Conservation (phyloP, 2,329 filamentous ascomycete genomes). For the Cephalotrichum gorgonifer region DNA sequence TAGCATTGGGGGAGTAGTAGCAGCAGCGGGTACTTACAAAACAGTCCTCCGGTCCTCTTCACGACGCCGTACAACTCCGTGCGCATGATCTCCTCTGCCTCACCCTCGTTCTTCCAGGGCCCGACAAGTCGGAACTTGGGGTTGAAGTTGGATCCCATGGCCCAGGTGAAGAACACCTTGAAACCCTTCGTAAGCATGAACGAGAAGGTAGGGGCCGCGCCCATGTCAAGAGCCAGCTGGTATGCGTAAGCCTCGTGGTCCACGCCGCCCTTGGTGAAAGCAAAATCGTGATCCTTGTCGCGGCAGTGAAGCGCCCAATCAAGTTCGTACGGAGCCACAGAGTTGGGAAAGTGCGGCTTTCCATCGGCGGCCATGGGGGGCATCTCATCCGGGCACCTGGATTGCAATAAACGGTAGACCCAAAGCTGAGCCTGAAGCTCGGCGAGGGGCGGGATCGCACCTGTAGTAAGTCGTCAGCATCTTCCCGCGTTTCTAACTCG, state of each 20-base stretch:
- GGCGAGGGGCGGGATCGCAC: slow-evolving; percentile 36
- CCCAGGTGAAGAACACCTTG: slow-evolving; percentile 27
- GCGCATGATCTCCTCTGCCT: slow-evolving; percentile 25
- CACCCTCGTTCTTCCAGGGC: slow-evolving; percentile 28
- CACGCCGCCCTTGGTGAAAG: slow-evolving; percentile 25
- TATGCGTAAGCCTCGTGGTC: slow-evolving; percentile 40
- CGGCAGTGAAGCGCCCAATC: slow-evolving; percentile 28
- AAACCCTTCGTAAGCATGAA: slow-evolving; percentile 22
- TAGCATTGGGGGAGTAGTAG: too few species aligned
- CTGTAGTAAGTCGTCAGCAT: slow-evolving; percentile 9
- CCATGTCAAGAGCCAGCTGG: slow-evolving; percentile 36
- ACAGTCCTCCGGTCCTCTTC: slow-evolving; percentile 21
- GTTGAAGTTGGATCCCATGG: slow-evolving; percentile 37
- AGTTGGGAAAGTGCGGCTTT: slow-evolving; percentile 8
- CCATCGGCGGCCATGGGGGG: not conserved
- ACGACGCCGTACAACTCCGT: slow-evolving; percentile 29
- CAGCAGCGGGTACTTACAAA: slow-evolving; percentile 20
- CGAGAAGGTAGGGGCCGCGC: slow-evolving; percentile 25
- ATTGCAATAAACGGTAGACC: slow-evolving; percentile 27
- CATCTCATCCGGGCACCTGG: not conserved
- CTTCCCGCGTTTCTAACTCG: not conserved
- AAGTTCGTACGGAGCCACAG: slow-evolving; percentile 22
- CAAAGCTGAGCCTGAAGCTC: slow-evolving; percentile 39
- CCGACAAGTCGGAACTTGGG: slow-evolving; percentile 35
- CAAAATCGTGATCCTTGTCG: slow-evolving; percentile 20